phyloP scores from a whole-genome alignment of 805 yeast species.

The Metschnikowia gelsemii region DNA sequence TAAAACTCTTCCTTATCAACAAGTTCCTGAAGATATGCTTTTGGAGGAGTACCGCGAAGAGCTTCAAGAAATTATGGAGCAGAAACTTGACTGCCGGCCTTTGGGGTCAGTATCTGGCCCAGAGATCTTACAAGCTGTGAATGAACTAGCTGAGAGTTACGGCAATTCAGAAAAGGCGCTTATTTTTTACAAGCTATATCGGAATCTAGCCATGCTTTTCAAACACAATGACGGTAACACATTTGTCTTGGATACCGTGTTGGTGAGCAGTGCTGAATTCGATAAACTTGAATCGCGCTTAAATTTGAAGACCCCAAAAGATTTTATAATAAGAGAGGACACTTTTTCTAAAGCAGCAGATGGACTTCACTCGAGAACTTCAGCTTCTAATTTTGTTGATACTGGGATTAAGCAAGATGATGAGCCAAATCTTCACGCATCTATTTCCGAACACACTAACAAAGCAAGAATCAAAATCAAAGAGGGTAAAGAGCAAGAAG shows the following conservation, averaged over 20 bases:
- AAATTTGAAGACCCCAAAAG: background rate
- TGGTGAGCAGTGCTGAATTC: slow-evolving; percentile 30
- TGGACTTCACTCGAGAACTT: background rate
- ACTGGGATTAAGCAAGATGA: too few relatives aligned
- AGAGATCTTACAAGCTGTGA: slow-evolving; percentile 19
- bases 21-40: slow-evolving; percentile 33
- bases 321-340: too few relatives aligned
- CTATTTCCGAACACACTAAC: too few relatives aligned
- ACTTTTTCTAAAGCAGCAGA: background rate
- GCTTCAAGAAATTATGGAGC: slow-evolving; percentile 25
- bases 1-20: slow-evolving; percentile 28
- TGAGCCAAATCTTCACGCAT: too few relatives aligned
- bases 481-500: too few relatives aligned
- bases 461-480: too few relatives aligned
- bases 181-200: slow-evolving; percentile 28
- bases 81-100: slow-evolving; percentile 18
- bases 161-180: slow-evolving; percentile 18
- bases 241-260: slow-evolving; percentile 36
- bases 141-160: slow-evolving; percentile 11
- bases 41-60: slow-evolving; percentile 37
- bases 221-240: slow-evolving; percentile 33
- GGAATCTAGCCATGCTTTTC: slow-evolving; percentile 34
- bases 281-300: slow-evolving; percentile 21
- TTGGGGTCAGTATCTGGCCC: slow-evolving; percentile 19
- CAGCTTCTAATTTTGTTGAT: too few relatives aligned